Evolutionary conservation across 228 moss, liverwort and hornwort species (phyloP), one percentile per base, ranked within the genome.

Genomic region (Sphagnum fallax): DNA sequence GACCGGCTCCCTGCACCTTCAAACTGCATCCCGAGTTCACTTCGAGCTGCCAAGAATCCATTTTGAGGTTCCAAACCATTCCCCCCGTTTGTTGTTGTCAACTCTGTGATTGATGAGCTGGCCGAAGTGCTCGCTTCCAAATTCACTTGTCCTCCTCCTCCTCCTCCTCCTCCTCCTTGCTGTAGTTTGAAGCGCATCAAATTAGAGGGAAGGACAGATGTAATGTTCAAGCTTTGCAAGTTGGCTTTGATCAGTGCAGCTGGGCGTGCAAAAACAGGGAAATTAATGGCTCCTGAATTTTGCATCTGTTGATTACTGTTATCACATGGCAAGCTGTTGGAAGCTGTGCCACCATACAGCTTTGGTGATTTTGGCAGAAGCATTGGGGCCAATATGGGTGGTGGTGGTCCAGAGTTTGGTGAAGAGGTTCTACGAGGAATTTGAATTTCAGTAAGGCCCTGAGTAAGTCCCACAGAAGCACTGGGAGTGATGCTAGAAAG

Each of bases 71-170:
- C 74, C n/a, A 73, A 72, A 13, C 69, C 74, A 3, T 75, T 63
- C 62, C 69, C 79, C 71, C 81, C 80, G 2, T 32, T 32, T n/a
- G 81, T 74, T 6, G 81, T 87, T 2, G 84, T 85, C 5, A 92
- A 92, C 78, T 92, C 92, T 0, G 75, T 79, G 32, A 92, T 85
- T 2, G 95, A 92, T 18, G 90, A 90, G 6, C 85, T 85, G 4
- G 89, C 77, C 0, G 90, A 92, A 6, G 84, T 70, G 68, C 79
- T 87, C 6, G 78, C 53, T 73, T 92, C 90, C 67, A 77, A 32
- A 32, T 32, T 32, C 69, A 8, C 63, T 70, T 6, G 77, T 63
- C 63, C 71, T 75, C 32, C 32, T 32, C 32, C 32, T 32, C 32
- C 32, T 32, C 18, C 18, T 18, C 32, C 32, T 32, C 32, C 32